These are phyloP conservation scores for Mycena vitilis DNA, from an alignment of 768 basidiomycete species.

Conservation along the genomic window DNA sequence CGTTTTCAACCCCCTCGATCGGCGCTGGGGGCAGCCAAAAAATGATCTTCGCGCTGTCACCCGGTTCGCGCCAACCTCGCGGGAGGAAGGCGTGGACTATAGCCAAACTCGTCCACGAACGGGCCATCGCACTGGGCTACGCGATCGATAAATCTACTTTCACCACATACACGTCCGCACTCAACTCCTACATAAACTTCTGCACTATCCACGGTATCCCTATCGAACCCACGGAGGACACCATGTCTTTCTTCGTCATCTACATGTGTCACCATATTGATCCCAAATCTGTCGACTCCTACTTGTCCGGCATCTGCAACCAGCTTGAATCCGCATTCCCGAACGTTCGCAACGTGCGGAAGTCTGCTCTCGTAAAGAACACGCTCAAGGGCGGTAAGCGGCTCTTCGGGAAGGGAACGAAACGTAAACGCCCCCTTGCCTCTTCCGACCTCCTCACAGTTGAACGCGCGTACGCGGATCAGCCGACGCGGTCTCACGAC, in stretches of 20 bases:
- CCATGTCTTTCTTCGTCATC: slow-evolving; percentile 46
- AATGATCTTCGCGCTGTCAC: slow-evolving; percentile 10
- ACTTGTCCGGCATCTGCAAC: slow-evolving; percentile 52
- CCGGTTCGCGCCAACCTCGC: slow-evolving; percentile 44
- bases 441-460: slow-evolving; percentile 25
- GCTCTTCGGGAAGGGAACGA: slow-evolving; percentile 25
- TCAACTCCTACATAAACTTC: slow-evolving; percentile 44
- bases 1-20: slow-evolving; percentile 9
- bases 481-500: slow-evolving; percentile 32
- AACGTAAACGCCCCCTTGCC: slow-evolving; percentile 40
- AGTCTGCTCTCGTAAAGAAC: slow-evolving; percentile 32
- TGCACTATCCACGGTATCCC: slow-evolving; percentile 37
- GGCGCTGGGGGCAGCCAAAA: slow-evolving; percentile 9
- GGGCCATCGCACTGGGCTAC: slow-evolving; percentile 20
- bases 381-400: slow-evolving; percentile 41
- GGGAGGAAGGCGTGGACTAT: slow-evolving; percentile 46
- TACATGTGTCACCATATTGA: slow-evolving; percentile 34
- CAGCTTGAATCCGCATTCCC: slow-evolving; percentile 48
- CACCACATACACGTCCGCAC: slow-evolving; percentile 39
- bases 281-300: slow-evolving; percentile 44
- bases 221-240: slow-evolving; percentile 45
- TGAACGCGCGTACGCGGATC: background rate
- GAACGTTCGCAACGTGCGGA: slow-evolving; percentile 35
- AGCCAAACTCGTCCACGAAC: slow-evolving; percentile 45
- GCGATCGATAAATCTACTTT: slow-evolving; percentile 38